Conservation (phyloP, 1,139 yeast species). For the Kurtzmaniella quercitrusa region DNA sequence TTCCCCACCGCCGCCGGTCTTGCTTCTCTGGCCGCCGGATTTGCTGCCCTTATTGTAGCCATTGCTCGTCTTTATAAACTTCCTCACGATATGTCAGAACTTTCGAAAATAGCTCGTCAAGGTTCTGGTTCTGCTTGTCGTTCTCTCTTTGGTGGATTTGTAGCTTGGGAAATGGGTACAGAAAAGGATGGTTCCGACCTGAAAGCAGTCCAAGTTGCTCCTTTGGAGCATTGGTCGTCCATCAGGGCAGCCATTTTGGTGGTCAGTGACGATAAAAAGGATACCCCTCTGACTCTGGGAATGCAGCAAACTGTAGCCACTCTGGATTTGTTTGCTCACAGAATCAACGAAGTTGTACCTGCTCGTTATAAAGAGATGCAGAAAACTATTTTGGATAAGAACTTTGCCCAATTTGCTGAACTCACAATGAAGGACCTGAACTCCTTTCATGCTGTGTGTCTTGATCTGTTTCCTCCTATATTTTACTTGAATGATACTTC, state of each 20-base stretch:
- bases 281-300: constrained; percentile 90
- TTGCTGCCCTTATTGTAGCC: constrained; percentile 89
- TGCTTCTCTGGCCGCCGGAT: constrained; percentile 97
- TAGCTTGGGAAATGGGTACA: constrained; percentile 97
- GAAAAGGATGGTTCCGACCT: constrained; percentile 77
- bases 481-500: constrained; percentile 96
- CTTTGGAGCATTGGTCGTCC: constrained; percentile 82
- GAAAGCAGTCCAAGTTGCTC: constrained; percentile 87
- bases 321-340: constrained; percentile 75
- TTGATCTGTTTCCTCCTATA: constrained; percentile 94
- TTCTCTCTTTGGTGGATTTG: constrained; percentile 94
- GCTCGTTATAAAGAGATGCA: constrained; percentile 79
- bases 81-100: constrained; percentile 76
- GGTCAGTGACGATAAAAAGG: constrained; percentile 89
- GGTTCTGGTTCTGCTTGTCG: constrained; percentile 99
- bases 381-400: constrained; percentile 60
- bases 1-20: constrained; percentile 99
- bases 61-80: constrained; percentile 78
- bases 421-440: constrained; percentile 95
- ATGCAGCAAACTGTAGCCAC: constrained; percentile 94
- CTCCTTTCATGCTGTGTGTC: constrained; percentile 94
- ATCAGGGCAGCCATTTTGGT: constrained; percentile 91
- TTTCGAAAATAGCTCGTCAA: constrained; percentile 91
- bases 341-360: constrained; percentile 82
- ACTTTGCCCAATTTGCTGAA: constrained; percentile 78